Evolutionary conservation across 805 yeast species (phyloP).

Genomic region (Candida krabiensis): DNA sequence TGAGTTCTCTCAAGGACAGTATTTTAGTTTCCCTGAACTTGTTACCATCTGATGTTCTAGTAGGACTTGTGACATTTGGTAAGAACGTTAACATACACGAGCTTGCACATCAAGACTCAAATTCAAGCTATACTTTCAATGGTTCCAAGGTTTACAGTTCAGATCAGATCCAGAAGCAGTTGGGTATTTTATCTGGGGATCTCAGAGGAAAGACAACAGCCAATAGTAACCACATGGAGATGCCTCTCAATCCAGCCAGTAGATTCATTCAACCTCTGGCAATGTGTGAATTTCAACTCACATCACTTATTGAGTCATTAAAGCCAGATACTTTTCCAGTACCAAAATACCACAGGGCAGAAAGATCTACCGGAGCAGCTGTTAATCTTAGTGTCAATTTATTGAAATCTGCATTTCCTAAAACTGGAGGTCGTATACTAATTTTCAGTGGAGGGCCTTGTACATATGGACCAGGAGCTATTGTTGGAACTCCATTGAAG

Average conservation of each 20-base stretch:
- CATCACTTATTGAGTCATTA: constrained; percentile 48
- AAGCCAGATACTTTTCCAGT: constrained; percentile 50
- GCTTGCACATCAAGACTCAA: constrained; percentile 36
- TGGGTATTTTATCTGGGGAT: constrained; percentile 44
- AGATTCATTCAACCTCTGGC: constrained; percentile 49
- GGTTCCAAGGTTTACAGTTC: constrained; percentile 52
- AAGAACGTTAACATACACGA: constrained; percentile 61
- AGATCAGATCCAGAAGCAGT: constrained; percentile 44
- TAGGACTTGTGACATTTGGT: constrained; percentile 61
- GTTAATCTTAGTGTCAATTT: constrained; percentile 46
- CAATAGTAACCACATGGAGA: constrained; percentile 13
- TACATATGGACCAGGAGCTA: constrained; percentile 63
- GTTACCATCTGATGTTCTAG: constrained; percentile 54
- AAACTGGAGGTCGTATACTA: constrained; percentile 54
- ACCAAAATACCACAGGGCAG: constrained; percentile 43
- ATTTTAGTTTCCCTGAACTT: constrained; percentile 40
- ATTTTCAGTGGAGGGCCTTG: constrained; percentile 64
- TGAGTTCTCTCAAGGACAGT: constrained; percentile 51
- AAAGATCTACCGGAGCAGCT: constrained; percentile 62
- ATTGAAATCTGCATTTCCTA: constrained; percentile 39
- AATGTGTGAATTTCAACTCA: constrained; percentile 51
- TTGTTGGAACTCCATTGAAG: constrained; percentile 54
- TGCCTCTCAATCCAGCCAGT: constrained; percentile 29
- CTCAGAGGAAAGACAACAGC: constrained; percentile 18
- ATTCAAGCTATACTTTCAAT: constrained; percentile 47